Evolutionary conservation across 805 yeast genomes (phyloP).

Genomic region (Cyberlindnera suaveolens): DNA sequence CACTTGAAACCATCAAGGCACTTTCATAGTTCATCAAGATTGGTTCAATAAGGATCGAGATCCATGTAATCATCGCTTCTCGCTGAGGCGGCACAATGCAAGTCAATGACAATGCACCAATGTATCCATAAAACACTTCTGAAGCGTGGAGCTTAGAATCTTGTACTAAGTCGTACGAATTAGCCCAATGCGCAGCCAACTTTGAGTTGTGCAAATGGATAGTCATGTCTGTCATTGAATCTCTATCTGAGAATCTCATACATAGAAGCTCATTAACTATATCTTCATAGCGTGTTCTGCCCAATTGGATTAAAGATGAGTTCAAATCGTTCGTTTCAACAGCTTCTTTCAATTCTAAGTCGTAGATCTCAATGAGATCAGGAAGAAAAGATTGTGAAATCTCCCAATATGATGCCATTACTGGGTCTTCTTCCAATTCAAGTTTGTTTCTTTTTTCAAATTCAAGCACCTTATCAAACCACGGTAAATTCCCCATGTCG

Average conservation of each 20-base stretch:
- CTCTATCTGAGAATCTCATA: conserved; percentile 3
- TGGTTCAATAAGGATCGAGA: conserved; percentile 5
- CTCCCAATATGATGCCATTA: not conserved
- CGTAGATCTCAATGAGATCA: not conserved
- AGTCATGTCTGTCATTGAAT: not conserved
- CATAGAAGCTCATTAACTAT: conserved; percentile 1
- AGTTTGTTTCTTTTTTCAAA: not conserved
- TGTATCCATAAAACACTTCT: conserved; percentile 2
- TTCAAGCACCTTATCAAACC: conserved; percentile 2
- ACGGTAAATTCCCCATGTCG: conserved; percentile 4
- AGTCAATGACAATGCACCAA: conserved; percentile 3
- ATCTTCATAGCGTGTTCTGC: conserved; percentile 1
- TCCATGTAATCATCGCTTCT: not conserved
- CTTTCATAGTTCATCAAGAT: conserved; percentile 2
- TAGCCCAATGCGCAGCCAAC: conserved; percentile 1
- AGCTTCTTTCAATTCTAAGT: not conserved
- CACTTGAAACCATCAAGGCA: not conserved
- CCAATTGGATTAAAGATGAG: not conserved
- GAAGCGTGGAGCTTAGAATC: not conserved
- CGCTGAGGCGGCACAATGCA: not conserved
- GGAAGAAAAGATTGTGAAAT: conserved; percentile 1
- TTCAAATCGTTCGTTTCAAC: not conserved
- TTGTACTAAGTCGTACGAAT: not conserved
- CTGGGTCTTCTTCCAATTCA: not conserved
- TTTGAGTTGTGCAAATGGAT: not conserved